phyloP scores from a whole-genome alignment of 176 grass and related monocot species.

The Oryza coarctata region DNA sequence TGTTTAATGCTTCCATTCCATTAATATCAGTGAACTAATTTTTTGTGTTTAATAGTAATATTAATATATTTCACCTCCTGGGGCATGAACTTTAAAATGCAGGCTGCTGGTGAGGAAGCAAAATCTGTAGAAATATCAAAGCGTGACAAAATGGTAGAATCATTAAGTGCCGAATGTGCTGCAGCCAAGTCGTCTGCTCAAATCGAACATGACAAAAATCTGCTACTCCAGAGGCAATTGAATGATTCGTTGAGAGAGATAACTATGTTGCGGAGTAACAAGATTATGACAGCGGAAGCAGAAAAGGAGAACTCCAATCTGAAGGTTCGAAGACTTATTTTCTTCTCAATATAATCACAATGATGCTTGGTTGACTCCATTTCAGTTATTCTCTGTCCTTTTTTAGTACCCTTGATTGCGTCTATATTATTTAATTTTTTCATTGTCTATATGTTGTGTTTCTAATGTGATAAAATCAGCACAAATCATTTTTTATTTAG shows the following conservation, averaged over 20 bases:
- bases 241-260: slow-evolving; percentile 62
- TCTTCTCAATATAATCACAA: slow-evolving; percentile 4
- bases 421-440: not conserved
- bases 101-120: slow-evolving; percentile 78
- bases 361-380: not conserved
- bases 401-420: not conserved
- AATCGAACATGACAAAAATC: slow-evolving; percentile 64
- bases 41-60: not conserved
- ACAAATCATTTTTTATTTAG: not conserved
- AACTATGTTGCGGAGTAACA: slow-evolving; percentile 50
- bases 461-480: not conserved
- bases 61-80: not conserved
- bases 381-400: not conserved
- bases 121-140: slow-evolving; percentile 71
- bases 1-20: not conserved
- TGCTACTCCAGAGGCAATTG: slow-evolving; percentile 58
- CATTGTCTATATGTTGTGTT: not conserved
- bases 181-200: slow-evolving; percentile 52
- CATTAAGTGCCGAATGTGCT: slow-evolving; percentile 52
- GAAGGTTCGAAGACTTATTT: slow-evolving; percentile 55
- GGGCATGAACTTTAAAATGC: slow-evolving; percentile 30
- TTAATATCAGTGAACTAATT: too few species aligned
- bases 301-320: slow-evolving; percentile 73
- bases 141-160: slow-evolving; percentile 73
- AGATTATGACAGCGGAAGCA: slow-evolving; percentile 54